Conservation (phyloP, 495 filamentous ascomycete species). For the Antarctomyces pellizariae region DNA sequence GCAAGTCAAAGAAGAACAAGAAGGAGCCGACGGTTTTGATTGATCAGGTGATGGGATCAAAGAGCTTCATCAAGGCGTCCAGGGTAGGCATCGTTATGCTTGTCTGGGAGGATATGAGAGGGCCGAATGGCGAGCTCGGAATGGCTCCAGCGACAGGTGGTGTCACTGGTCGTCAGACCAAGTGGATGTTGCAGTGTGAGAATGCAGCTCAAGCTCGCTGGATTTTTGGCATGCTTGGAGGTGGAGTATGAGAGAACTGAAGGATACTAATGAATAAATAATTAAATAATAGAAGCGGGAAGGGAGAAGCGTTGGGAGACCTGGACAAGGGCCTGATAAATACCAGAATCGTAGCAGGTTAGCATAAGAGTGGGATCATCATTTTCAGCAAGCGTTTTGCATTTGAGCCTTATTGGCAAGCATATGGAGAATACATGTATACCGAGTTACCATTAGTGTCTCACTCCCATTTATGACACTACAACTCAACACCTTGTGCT, state of each 20-base stretch:
- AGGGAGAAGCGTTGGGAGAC: not conserved
- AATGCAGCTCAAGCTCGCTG: slow-evolving; percentile 19
- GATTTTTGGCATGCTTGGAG: slow-evolving; percentile 20
- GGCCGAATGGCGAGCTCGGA: slow-evolving; percentile 42
- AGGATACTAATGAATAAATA: slow-evolving; percentile 1
- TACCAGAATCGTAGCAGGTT: too few relatives aligned
- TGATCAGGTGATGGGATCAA: slow-evolving; percentile 64
- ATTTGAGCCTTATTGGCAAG: too few relatives aligned
- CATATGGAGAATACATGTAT: too few relatives aligned
- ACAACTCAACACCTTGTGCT: too few relatives aligned
- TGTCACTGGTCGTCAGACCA: slow-evolving; percentile 42
- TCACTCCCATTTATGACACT: too few relatives aligned
- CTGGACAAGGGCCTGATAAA: too few relatives aligned
- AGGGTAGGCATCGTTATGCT: slow-evolving; percentile 67
- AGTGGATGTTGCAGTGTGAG: slow-evolving; percentile 61
- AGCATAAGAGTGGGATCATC: too few relatives aligned
- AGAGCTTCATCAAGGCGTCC: slow-evolving; percentile 63
- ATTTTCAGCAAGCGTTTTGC: too few relatives aligned
- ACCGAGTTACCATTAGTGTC: too few relatives aligned
- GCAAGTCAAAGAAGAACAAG: slow-evolving; percentile 20
- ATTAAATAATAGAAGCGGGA: not conserved
- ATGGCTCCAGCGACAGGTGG: slow-evolving; percentile 44
- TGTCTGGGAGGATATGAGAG: slow-evolving; percentile 62
- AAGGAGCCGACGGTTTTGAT: slow-evolving; percentile 44
- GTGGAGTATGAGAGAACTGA: slow-evolving; percentile 1